These are phyloP conservation scores for Fraxinus platypoda DNA, from an alignment of 305 asterid genomes.

Conservation along the genomic window DNA sequence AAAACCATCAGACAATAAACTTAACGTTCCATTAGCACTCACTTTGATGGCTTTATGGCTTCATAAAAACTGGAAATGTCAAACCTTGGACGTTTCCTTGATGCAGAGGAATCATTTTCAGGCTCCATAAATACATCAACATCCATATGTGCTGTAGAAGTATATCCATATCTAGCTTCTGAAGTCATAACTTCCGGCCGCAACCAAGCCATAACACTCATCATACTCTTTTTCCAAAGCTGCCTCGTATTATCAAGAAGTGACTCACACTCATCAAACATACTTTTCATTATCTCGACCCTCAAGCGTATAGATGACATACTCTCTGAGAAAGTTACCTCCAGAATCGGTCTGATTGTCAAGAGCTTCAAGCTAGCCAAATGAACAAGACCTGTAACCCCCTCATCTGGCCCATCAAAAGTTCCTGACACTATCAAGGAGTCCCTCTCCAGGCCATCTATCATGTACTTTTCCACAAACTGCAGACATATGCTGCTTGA, in stretches of 20 bases:
- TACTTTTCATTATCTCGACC: slow-evolving; percentile 59
- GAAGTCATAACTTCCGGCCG: slow-evolving; percentile 90
- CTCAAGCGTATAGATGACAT: slow-evolving; percentile 59
- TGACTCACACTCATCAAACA: slow-evolving; percentile 69
- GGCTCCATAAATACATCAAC: slow-evolving; percentile 32
- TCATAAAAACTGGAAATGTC: slow-evolving; percentile 86
- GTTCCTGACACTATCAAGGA: slow-evolving; percentile 59
- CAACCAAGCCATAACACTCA: slow-evolving; percentile 83
- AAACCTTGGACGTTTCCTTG: slow-evolving; percentile 48
- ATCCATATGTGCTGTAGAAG: slow-evolving; percentile 28
- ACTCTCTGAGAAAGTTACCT: slow-evolving; percentile 34
- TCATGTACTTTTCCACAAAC: slow-evolving; percentile 43
- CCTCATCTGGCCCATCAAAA: slow-evolving; percentile 85
- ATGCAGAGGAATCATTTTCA: slow-evolving; percentile 38
- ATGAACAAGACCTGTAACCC: slow-evolving; percentile 78
- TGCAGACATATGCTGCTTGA: slow-evolving; percentile 50
- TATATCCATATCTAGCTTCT: slow-evolving; percentile 75
- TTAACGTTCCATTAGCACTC: slow-evolving; percentile 37
- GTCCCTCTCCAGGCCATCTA: slow-evolving; percentile 45
- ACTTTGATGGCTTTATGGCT: slow-evolving; percentile 95
- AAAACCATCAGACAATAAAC: slow-evolving; percentile 16
- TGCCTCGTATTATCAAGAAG: slow-evolving; percentile 72
- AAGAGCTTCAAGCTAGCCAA: slow-evolving; percentile 76
- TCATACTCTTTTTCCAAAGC: slow-evolving; percentile 90
- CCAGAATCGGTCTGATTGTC: slow-evolving; percentile 62